phyloP scores from a whole-genome alignment of 441 rosid species.

The Arabidopsis hybrid region DNA sequence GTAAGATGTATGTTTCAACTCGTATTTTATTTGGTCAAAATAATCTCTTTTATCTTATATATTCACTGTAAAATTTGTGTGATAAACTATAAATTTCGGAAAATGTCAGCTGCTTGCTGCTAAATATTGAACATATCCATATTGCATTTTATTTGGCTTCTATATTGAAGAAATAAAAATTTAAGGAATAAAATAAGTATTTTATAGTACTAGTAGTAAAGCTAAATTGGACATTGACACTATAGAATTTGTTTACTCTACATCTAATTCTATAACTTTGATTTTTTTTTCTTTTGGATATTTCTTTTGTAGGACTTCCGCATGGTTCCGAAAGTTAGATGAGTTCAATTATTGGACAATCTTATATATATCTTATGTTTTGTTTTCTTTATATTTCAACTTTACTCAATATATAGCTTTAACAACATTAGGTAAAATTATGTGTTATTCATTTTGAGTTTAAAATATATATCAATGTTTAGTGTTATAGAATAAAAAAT shows the following conservation, averaged over 20 bases:
- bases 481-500: not conserved
- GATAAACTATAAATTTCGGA: not conserved
- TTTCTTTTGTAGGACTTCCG: not conserved
- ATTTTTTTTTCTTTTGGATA: not conserved
- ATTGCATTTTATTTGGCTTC: not conserved
- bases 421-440: not conserved
- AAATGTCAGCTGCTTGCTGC: not conserved
- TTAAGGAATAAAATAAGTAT: not conserved
- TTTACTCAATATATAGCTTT: not conserved
- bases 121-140: not conserved
- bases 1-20: constrained; percentile 27
- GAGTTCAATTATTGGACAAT: not conserved
- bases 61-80: not conserved
- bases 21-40: constrained; percentile 2
- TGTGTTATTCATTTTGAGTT: not conserved
- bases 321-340: not conserved
- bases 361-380: too few species aligned
- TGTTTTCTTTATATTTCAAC: too few species aligned
- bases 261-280: not conserved
- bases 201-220: not conserved
- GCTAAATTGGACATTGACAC: not conserved
- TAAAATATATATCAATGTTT: not conserved
- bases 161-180: not conserved
- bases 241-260: not conserved
- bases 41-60: not conserved